These are phyloP conservation scores for Kappamyces sp. DNA, from an alignment of 192 early-diverging fungal genomes.

Conservation along the genomic window DNA sequence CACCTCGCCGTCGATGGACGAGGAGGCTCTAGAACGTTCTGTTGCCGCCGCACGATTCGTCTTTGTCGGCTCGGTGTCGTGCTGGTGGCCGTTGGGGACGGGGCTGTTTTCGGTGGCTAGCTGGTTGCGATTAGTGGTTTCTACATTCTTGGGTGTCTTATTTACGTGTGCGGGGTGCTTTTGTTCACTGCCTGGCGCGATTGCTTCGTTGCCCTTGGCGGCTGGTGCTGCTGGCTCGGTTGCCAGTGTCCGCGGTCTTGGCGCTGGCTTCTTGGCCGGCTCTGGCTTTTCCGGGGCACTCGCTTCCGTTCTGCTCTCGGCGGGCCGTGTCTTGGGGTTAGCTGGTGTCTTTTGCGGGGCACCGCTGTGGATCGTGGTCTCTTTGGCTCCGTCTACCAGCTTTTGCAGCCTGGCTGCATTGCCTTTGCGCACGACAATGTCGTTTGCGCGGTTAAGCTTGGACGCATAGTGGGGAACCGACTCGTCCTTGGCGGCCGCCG, in stretches of 20 bases:
- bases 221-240: background rate
- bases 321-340: background rate
- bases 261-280: background rate
- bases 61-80: background rate
- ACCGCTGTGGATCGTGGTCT: background rate
- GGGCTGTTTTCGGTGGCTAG: background rate
- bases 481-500: background rate
- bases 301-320: background rate
- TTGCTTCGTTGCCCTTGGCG: background rate
- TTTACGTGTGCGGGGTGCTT: background rate
- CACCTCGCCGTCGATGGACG: too few relatives aligned
- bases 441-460: background rate
- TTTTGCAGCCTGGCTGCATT: constrained; percentile 1
- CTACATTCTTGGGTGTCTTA: constrained; percentile 1
- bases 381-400: background rate
- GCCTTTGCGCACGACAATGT: constrained; percentile 36
- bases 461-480: constrained; percentile 1
- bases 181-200: background rate
- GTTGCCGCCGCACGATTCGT: background rate
- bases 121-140: background rate
- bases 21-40: background rate
- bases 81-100: background rate
- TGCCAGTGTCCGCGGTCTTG: background rate
- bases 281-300: background rate
- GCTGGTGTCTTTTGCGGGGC: background rate